Base-by-base conservation (phyloP, 768 basidiomycete species). In the Tulasnella sp. region DNA sequence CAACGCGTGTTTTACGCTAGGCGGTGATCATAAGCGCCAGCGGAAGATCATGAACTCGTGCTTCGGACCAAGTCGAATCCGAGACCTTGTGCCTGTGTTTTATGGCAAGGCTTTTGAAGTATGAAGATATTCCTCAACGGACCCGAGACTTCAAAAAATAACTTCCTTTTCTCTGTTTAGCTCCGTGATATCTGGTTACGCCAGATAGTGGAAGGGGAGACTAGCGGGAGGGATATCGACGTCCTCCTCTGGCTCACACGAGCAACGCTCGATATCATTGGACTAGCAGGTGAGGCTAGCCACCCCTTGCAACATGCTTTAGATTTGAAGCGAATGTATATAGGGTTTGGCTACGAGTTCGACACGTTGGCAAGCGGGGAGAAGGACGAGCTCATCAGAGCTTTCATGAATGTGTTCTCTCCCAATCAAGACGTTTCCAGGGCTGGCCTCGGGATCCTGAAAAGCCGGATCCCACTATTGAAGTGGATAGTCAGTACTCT, bases 31-130 rank as follows among this genome's bases (percentile, higher is more conserved):
- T 46, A 77, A 31, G 16, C 75, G 74, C 18, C 75, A 80, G 37
- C 74, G 74, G 22, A 75, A 69, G 34, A 76, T 80, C 40, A 80
- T 80, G 74, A 93, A 93, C 82, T 92, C 92, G 18, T 92, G 92
- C 0, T 93, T 93, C 82, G 91, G 92, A 0, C 87, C 88, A 1
- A 84, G 88, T 0, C 91, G 92, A 82, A 88, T 93, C 72, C 86
- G 91, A 4, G 90, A 89, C 58, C 83, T 92, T 20, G 91, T 90
- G 0, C 87, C 87, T 22, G 89, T 90, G 18, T 92, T 93, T 81
- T 82, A 91, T 4, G 87, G 88, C 2, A 93, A 92, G 83, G 86
- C 92, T 0, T 82, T 88, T 0, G 85, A 89, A 84, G 91, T 90
- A 42, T 73, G 42, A 24, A 54, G n/a, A 54, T n/a, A 54, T 8